Conservation (phyloP, 192 early-diverging fungal species). For the Entomortierella lignicola region DNA sequence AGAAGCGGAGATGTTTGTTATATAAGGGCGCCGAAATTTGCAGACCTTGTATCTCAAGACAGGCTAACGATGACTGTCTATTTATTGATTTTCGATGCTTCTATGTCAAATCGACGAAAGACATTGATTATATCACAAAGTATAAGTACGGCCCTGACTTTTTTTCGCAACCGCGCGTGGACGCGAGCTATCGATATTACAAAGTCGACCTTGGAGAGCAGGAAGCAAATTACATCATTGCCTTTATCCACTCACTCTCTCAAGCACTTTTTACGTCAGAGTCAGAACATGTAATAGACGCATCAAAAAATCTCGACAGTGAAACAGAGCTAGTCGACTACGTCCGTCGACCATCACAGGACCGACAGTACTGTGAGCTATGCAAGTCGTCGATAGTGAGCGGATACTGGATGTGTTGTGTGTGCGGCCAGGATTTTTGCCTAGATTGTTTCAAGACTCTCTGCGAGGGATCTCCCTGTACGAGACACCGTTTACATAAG, state of each 20-base stretch:
- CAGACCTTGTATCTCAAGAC: background rate
- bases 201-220: background rate
- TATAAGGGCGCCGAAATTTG: background rate
- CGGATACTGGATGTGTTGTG: constrained; percentile 8
- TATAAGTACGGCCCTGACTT: constrained; percentile 11
- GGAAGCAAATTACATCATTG: background rate
- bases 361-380: constrained; percentile 11
- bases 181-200: background rate
- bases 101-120: background rate
- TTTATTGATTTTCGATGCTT: constrained; percentile 7
- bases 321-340: background rate
- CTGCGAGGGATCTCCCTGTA: background rate
- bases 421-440: constrained; percentile 16
- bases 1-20: background rate
- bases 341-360: constrained; percentile 7
- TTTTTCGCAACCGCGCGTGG: constrained; percentile 3
- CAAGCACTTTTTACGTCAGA: background rate
- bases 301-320: background rate
- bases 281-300: background rate
- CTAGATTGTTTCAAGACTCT: background rate
- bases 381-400: constrained; percentile 11
- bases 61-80: background rate
- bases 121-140: background rate
- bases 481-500: background rate
- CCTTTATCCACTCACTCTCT: background rate